Base-by-base conservation (phyloP, 2,329 filamentous ascomycete species). In the Lecanosticta acicola region DNA sequence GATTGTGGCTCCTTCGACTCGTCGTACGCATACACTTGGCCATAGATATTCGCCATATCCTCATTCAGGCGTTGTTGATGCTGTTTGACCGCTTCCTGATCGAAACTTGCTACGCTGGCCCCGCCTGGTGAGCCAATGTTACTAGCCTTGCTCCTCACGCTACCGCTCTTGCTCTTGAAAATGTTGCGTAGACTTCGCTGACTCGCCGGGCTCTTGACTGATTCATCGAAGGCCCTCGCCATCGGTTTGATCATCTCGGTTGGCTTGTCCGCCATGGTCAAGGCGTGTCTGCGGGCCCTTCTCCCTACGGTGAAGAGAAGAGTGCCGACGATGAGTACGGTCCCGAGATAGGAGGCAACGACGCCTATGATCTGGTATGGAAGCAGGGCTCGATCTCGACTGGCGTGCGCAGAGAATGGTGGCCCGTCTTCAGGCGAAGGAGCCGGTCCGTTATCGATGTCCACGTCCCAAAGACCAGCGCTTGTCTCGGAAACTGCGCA, bases 11-110 rank as follows among this genome's bases (percentile, higher is more conserved):
- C 32, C 41, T 49, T 49, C 29, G 41, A 69, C 37, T 74, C 76
- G 54, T 96, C 90, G 58, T 94, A 86, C 66, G 89, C 87, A 82
- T 95, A 85, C 53, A 95, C 90, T 56, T 89, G 85, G 51, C 83
- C 88, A 69, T 96, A 97, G 65, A 97, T 81, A 59, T 87, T 81
- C 66, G 95, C 89, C 67, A 96, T 81, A 65, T 95, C 86, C 54
- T 83, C 76, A 66, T 93, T 83, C 53, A 87, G 82, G 71, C 84
- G 83, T 60, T 78, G 75, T 63, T 78, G 80, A 49, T 79, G 77
- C 48, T 84, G 79, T 18, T 96, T 77, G 13, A 95, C 78, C 48
- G 76, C 77, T 48, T 84, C 81, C 5, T 14, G 45, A 65, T 96
- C 88, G 49, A 96, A 86, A 17, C 80, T 81, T 13, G 76, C 77